Evolutionary conservation across 1,139 yeast genomes (phyloP), one percentile per base, ranked within the genome.

Genomic region (Yueomyces sp.): DNA sequence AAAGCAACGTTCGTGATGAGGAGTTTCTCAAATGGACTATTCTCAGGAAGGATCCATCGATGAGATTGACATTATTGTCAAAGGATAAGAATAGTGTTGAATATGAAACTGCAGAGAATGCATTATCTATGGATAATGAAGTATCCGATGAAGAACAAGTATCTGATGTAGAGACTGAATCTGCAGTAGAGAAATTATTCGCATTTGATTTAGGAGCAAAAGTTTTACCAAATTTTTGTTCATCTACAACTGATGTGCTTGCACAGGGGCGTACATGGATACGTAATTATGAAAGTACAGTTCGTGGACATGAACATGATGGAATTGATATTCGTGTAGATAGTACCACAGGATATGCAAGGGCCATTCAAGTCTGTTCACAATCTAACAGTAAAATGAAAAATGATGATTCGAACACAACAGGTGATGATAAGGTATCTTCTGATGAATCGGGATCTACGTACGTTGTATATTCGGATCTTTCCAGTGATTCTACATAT

Each of bases 401-500:
- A 34, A 34, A 25, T 25, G 11, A 26, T 19, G 39, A 38, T 27
- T 27, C 39, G 7, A 30, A 19, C 25, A n/a, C 35, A 33, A 46
- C 37, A 37, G 42, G 36, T 27, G 39, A 3, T 54, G 55, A 39
- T 55, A 86, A 45, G 75, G 76, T 46, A n/a, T 75, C 83, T 32
- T 34, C 30, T 29, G 31, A 19, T 4, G 19, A 19, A 19, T 6
- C 31, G 6, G 44, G 41, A 1, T 38, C 38, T 19, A 26, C 41
- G 61, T 85, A 79, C 61, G 67, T 85, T 44, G 73, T 83, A 33
- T 84, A 91, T 56, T 76, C 83, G 66, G 95, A 85, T 58, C 73
- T 84, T 53, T 81, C 91, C 1, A 86, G 89, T 1, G 96, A 86
- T 55, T 81, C 95, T 3, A 72, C 74, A 35, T 85, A 83, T 61